phyloP scores from a whole-genome alignment of 345 rosid genomes.

The Acer saccharum region DNA sequence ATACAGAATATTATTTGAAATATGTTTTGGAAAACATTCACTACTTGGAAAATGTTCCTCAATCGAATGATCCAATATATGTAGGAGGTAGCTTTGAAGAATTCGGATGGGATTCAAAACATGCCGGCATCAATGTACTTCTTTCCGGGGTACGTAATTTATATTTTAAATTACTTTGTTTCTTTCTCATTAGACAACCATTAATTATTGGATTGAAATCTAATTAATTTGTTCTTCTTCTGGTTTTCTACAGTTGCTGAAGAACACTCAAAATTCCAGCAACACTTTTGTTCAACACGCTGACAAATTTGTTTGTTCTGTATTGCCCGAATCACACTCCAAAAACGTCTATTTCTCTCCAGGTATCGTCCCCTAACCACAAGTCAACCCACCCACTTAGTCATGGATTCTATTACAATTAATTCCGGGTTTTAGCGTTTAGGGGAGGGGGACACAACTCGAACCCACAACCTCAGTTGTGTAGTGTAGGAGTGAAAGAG shows the following conservation, averaged over 20 bases:
- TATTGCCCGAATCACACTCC: slow-evolving; percentile 54
- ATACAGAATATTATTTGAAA: slow-evolving; percentile 34
- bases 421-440: no score
- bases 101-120: slow-evolving; percentile 87
- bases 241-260: slow-evolving; percentile 22
- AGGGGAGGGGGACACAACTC: no score
- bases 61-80: slow-evolving; percentile 5
- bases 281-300: slow-evolving; percentile 31
- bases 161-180: slow-evolving; percentile 11
- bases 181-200: slow-evolving; percentile 9
- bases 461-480: no score
- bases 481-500: no score
- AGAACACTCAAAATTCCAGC: slow-evolving; percentile 10
- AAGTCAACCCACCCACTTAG: neutral
- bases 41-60: slow-evolving; percentile 1
- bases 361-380: slow-evolving; percentile 24
- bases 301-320: slow-evolving; percentile 41
- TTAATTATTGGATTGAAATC: neutral
- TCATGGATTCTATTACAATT: no score
- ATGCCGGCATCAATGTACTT: slow-evolving; percentile 72
- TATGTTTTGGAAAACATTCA: slow-evolving; percentile 30
- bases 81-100: slow-evolving; percentile 33
- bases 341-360: slow-evolving; percentile 40
- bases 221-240: neutral
- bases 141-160: slow-evolving; percentile 56